Conservation (phyloP, 2,329 filamentous ascomycete genomes). For the Pseudogymnoascus sp. region DNA sequence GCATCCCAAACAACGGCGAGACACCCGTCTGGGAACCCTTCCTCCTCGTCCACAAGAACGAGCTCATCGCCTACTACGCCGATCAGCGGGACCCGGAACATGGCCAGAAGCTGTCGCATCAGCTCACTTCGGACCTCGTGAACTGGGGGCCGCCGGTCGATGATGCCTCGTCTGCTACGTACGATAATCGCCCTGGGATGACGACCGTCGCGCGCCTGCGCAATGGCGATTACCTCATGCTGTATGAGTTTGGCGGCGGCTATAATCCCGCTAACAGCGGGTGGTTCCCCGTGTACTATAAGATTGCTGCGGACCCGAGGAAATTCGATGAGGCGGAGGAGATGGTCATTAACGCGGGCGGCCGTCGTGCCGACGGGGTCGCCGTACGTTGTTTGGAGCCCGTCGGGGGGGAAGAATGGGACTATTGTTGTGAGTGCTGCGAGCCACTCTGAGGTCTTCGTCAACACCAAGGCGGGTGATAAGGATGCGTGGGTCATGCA, state of each 20-base stretch:
- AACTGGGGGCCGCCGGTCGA: slow-evolving; percentile 54
- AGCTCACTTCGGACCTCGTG: slow-evolving; percentile 49
- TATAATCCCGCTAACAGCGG: slow-evolving; percentile 13
- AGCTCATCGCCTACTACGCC: slow-evolving; percentile 62
- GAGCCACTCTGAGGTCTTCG: slow-evolving; percentile 23
- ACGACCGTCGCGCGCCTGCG: slow-evolving; percentile 53
- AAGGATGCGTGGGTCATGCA: slow-evolving; percentile 24
- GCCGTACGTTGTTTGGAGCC: slow-evolving; percentile 27
- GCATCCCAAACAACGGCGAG: slow-evolving; percentile 52
- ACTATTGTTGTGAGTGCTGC: slow-evolving; percentile 27
- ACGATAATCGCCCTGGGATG: slow-evolving; percentile 63
- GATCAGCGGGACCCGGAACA: slow-evolving; percentile 61
- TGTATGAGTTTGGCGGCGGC: slow-evolving; percentile 47
- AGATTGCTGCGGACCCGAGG: slow-evolving; percentile 26
- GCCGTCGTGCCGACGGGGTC: slow-evolving; percentile 23
- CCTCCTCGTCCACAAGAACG: slow-evolving; percentile 50
- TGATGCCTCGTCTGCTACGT: slow-evolving; percentile 56
- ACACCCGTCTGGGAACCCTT: slow-evolving; percentile 71
- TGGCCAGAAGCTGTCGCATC: slow-evolving; percentile 62
- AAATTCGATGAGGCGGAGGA: slow-evolving; percentile 21
- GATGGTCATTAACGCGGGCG: slow-evolving; percentile 22
- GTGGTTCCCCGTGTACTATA: slow-evolving; percentile 29
- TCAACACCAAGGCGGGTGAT: slow-evolving; percentile 26
- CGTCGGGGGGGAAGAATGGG: slow-evolving; percentile 25
- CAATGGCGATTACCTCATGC: slow-evolving; percentile 51